phyloP scores from a whole-genome alignment of 306 rosid genomes.

The Trifolium dubium region DNA sequence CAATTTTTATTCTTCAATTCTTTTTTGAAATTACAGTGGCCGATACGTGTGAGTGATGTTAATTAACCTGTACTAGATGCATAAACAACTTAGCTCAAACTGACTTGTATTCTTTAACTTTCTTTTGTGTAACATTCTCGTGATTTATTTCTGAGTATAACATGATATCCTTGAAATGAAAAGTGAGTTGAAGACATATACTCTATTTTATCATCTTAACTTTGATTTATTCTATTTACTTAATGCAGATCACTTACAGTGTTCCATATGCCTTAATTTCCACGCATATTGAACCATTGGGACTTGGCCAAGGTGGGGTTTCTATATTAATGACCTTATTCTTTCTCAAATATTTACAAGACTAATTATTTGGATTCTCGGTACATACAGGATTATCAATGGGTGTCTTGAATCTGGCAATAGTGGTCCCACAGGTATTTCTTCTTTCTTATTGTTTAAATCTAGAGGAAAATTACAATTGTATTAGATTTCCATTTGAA shows the following conservation, averaged over 20 bases:
- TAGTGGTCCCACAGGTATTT: constrained; percentile 92
- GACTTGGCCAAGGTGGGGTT: constrained; percentile 86
- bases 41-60: constrained; percentile 6
- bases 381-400: constrained; percentile 79
- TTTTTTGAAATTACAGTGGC: constrained; percentile 5
- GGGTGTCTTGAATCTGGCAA: constrained; percentile 95
- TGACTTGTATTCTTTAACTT: constrained; percentile 17
- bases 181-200: constrained; percentile 26
- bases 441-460: constrained; percentile 26
- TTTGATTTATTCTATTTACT: constrained; percentile 37
- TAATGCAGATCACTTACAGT: constrained; percentile 84
- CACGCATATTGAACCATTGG: constrained; percentile 81
- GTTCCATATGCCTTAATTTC: constrained; percentile 91
- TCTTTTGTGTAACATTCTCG: constrained; percentile 20
- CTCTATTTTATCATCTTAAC: constrained; percentile 29
- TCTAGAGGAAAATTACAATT: constrained; percentile 20
- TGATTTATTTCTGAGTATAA: constrained; percentile 7
- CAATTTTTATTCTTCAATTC: constrained; percentile 25
- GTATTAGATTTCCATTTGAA: constrained; percentile 30
- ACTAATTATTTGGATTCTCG: constrained; percentile 45
- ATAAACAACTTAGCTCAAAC: constrained; percentile 9
- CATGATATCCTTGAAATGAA: constrained; percentile 37
- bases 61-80: constrained; percentile 18
- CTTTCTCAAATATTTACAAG: constrained; percentile 29
- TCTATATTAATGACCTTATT: constrained; percentile 35